phyloP scores from a whole-genome alignment of 2,329 filamentous ascomycete species.

The Alternaria arborescens region DNA sequence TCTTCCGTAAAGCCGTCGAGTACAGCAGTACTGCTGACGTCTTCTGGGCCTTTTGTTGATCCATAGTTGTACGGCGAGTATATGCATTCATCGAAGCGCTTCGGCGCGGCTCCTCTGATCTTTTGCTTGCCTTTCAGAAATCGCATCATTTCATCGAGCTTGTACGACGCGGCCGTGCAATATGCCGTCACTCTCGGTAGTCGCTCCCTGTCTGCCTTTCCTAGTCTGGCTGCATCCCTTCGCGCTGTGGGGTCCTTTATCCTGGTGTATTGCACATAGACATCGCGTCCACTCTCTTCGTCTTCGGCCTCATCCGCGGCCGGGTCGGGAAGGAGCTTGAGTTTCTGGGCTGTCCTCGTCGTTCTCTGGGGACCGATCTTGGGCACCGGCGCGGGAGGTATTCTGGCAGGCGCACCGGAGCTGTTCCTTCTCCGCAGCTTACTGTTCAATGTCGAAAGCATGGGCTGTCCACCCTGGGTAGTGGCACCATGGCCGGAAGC shows the following conservation, averaged over 20 bases:
- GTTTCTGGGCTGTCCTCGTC: constrained; percentile 93
- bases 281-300: constrained; percentile 91
- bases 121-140: constrained; percentile 88
- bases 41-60: constrained; percentile 50
- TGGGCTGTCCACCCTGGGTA: constrained; percentile 51
- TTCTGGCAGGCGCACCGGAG: constrained; percentile 68
- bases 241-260: constrained; percentile 96
- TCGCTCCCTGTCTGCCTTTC: constrained; percentile 88
- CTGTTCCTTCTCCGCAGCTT: constrained; percentile 88
- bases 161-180: constrained; percentile 91
- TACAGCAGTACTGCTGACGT: constrained; percentile 47
- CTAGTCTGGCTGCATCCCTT: constrained; percentile 87
- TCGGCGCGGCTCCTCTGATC: constrained; percentile 81
- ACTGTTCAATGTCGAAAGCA: constrained; percentile 81
- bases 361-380: constrained; percentile 96
- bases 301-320: constrained; percentile 79
- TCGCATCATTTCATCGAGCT: constrained; percentile 86
- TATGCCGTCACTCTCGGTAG: constrained; percentile 94
- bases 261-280: constrained; percentile 96
- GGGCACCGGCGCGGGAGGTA: constrained; percentile 54
- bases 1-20: constrained; percentile 36
- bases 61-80: constrained; percentile 92
- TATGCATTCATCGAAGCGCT: constrained; percentile 96
- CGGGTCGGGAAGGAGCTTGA: constrained; percentile 94
- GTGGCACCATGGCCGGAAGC: constrained; percentile 43